These are phyloP conservation scores for Aspergillus puulaauensis DNA, from an alignment of 2,329 filamentous ascomycete species.

Conservation along the genomic window DNA sequence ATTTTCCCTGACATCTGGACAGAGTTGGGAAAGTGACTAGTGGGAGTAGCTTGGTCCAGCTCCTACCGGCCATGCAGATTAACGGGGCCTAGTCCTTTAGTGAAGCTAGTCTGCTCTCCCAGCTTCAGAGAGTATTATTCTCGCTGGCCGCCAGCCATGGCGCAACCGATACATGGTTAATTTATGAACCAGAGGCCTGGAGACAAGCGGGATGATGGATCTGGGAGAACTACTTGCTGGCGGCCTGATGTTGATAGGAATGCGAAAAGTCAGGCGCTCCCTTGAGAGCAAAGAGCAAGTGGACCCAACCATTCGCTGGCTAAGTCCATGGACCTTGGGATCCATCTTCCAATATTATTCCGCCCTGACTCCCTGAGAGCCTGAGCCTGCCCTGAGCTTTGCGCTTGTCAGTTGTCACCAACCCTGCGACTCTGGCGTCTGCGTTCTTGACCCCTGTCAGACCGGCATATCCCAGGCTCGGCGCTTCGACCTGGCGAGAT, in stretches of 20 bases:
- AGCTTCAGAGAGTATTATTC: too few species aligned
- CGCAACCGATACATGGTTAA: too few species aligned
- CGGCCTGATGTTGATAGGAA: neutral
- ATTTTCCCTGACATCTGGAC: neutral
- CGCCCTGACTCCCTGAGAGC: neutral
- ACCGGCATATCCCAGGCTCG: neutral
- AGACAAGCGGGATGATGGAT: too few species aligned
- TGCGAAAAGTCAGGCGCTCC: neutral
- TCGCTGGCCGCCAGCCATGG: too few species aligned
- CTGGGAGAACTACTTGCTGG: too few species aligned
- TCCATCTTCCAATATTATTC: neutral
- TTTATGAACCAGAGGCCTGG: too few species aligned
- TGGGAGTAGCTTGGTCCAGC: neutral
- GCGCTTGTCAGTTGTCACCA: neutral
- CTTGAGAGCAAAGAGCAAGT: neutral
- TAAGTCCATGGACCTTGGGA: neutral
- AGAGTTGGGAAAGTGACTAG: too few species aligned
- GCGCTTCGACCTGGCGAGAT: neutral
- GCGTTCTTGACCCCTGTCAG: slow-evolving; percentile 6
- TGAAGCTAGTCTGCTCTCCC: too few species aligned
- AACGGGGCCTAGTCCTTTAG: too few species aligned
- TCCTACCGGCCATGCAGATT: neutral
- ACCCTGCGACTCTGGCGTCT: neutral
- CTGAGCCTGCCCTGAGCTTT: neutral
- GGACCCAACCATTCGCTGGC: slow-evolving; percentile 14